A percentile compares a stretch with the other conserved stretches of the same genome.
phyloP scores from a whole-genome alignment of 306 rosid species.

The Calophaca sinica region DNA sequence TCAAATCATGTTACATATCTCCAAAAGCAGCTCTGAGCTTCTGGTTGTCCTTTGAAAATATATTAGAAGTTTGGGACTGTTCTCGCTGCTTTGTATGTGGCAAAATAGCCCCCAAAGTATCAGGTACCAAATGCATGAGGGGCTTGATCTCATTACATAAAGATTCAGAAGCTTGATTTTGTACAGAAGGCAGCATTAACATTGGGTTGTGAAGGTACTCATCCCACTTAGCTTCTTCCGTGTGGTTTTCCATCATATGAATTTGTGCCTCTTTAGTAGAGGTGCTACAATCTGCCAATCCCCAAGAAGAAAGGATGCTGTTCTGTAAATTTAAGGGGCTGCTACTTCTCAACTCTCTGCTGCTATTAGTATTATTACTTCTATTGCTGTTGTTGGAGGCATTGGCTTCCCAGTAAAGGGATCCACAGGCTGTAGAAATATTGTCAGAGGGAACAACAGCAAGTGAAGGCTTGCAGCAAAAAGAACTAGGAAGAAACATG shows the following conservation, averaged over 20 bases:
- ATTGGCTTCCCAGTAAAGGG: constrained; percentile 53
- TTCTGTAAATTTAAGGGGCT: constrained; percentile 42
- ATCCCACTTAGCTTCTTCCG: constrained; percentile 57
- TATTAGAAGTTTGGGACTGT: constrained; percentile 36
- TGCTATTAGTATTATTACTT: constrained; percentile 47
- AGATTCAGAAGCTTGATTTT: constrained; percentile 51
- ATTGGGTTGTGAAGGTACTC: constrained; percentile 59
- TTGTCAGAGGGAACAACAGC: constrained; percentile 44
- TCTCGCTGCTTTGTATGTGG: constrained; percentile 52
- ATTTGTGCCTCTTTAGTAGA: constrained; percentile 47
- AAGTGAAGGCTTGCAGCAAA: constrained; percentile 53
- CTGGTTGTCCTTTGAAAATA: constrained; percentile 57
- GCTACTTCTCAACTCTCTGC: constrained; percentile 47
- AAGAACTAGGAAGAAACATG: constrained; percentile 49
- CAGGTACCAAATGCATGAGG: constrained; percentile 51
- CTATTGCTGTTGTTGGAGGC: constrained; percentile 50
- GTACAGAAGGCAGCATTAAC: constrained; percentile 54
- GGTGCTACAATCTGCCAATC: constrained; percentile 47
- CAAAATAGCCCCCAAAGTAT: constrained; percentile 46
- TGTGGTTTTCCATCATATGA: constrained; percentile 48
- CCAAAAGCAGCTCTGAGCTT: constrained; percentile 68
- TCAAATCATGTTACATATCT: constrained; percentile 45
- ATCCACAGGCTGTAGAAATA: constrained; percentile 44
- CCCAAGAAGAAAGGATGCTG: constrained; percentile 52
- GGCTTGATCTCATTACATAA: constrained; percentile 57